Conservation (phyloP, 2,329 filamentous ascomycete species). For the Cladosporium sp. region DNA sequence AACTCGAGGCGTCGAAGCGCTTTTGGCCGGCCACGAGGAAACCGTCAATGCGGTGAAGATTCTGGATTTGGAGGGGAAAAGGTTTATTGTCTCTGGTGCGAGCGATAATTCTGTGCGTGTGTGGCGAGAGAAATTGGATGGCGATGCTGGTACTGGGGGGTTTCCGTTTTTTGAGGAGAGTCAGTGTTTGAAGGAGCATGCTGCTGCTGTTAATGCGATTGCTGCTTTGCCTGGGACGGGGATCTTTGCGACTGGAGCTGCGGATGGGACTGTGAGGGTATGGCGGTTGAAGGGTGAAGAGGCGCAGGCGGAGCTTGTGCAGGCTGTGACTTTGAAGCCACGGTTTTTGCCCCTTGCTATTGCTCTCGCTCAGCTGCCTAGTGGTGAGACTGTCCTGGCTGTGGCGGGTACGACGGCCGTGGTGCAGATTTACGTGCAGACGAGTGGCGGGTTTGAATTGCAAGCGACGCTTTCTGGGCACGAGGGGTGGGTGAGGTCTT, state of each 20-base stretch:
- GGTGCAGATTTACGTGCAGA: constrained; percentile 70
- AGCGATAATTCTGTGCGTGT: constrained; percentile 73
- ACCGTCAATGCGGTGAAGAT: constrained; percentile 82
- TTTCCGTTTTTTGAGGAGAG: constrained; percentile 36
- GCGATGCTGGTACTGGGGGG: constrained; percentile 6
- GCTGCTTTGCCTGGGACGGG: constrained; percentile 41
- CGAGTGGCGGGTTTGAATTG: constrained; percentile 55
- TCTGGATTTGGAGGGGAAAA: constrained; percentile 51
- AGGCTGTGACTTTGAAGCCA: constrained; percentile 68
- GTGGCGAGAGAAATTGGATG: constrained; percentile 37
- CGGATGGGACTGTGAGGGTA: constrained; percentile 57
- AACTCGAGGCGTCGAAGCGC: constrained; percentile 55
- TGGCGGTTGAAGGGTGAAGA: constrained; percentile 60
- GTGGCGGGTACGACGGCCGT: constrained; percentile 77
- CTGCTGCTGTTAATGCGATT: constrained; percentile 67
- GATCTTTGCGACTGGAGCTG: constrained; percentile 56
- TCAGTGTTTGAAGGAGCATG: constrained; percentile 59
- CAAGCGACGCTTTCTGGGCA: constrained; percentile 80
- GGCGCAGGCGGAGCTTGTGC: constrained; percentile 46
- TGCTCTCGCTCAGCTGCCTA: constrained; percentile 58
- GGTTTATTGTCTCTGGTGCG: constrained; percentile 70
- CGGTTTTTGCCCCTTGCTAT: constrained; percentile 78
- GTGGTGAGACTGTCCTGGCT: constrained; percentile 56
- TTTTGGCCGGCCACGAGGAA: constrained; percentile 73
- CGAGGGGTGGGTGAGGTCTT: constrained; percentile 87